Evolutionary conservation across 371 early-diverging fungal species (phyloP), one percentile per base, ranked within the genome.

Genomic region (Mortierella sp.): DNA sequence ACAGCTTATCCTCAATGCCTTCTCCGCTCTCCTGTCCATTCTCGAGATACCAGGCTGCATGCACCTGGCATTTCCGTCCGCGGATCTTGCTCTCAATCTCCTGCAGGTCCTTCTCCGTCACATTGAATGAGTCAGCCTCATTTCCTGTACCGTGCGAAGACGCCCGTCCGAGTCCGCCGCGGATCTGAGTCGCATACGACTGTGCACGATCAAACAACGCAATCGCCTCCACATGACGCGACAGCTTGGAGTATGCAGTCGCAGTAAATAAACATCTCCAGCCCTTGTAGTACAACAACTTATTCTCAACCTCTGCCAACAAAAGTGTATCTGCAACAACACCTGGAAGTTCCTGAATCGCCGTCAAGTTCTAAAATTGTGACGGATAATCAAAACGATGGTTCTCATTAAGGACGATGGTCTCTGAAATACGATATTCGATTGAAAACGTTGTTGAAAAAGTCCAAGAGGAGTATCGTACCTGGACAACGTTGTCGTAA

Each of bases 401-500:
- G n/a, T 48, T 14, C 6, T 5, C 48, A 31, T 61, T 37, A 61
- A 22, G n/a, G n/a, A n/a, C n/a, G n/a, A n/a, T n/a, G n/a, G n/a
- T n/a, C n/a, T n/a, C n/a, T n/a, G n/a, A n/a, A n/a, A n/a, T n/a
- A n/a, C n/a, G n/a, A n/a, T n/a, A n/a, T n/a, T n/a, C n/a, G n/a
- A n/a, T n/a, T n/a, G n/a, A n/a, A n/a, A n/a, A n/a, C n/a, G n/a
- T n/a, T n/a, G n/a, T n/a, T n/a, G n/a, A n/a, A n/a, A n/a, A n/a
- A n/a, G n/a, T n/a, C n/a, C n/a, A n/a, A n/a, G n/a, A 24, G 4
- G 44, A n/a, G 34, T 5, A 26, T 19, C 70, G 37, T 88, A 92
- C 94, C 92, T 93, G 90, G 29, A 93, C 75, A 53, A 93, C 86
- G 53, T 88, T 89, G 74, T 93, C 93, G 68, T 91, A 92, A 10